Evolutionary conservation across 805 yeast species (phyloP).

Genomic region (Ogataea populi-albae): DNA sequence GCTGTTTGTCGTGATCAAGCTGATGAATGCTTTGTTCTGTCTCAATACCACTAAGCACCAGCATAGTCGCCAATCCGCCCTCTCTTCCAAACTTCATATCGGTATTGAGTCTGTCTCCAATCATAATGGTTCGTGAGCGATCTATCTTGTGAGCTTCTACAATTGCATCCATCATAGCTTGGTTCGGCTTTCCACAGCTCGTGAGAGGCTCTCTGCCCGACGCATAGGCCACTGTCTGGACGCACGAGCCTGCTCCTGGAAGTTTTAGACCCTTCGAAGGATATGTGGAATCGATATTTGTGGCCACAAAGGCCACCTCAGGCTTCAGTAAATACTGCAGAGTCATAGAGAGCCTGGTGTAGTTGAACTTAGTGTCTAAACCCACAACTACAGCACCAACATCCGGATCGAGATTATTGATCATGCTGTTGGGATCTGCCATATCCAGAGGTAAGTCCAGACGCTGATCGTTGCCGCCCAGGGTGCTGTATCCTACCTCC

Average conservation of each 20-base stretch:
- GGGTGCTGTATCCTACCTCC: slow-evolving; percentile 66
- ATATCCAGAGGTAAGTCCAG: slow-evolving; percentile 54
- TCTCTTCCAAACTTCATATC: slow-evolving; percentile 89
- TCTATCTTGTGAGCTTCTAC: slow-evolving; percentile 60
- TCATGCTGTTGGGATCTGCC: slow-evolving; percentile 53
- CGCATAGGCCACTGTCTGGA: slow-evolving; percentile 71
- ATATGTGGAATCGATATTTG: slow-evolving; percentile 92
- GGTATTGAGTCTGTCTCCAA: slow-evolving; percentile 93
- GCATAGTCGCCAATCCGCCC: slow-evolving; percentile 81
- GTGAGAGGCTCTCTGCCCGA: slow-evolving; percentile 82
- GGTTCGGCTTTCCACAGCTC: slow-evolving; percentile 84
- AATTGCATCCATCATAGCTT: slow-evolving; percentile 87
- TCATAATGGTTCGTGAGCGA: slow-evolving; percentile 71
- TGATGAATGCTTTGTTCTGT: slow-evolving; percentile 57
- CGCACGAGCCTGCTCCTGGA: slow-evolving; percentile 94
- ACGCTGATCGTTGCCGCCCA: slow-evolving; percentile 81
- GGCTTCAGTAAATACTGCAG: slow-evolving; percentile 74
- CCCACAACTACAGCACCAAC: slow-evolving; percentile 94
- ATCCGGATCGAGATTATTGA: slow-evolving; percentile 58
- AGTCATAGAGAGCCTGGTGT: slow-evolving; percentile 76
- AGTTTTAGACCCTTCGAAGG: slow-evolving; percentile 83
- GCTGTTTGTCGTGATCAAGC: slow-evolving; percentile 43
- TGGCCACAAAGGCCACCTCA: slow-evolving; percentile 75
- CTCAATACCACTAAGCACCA: slow-evolving; percentile 92
- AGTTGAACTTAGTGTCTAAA: slow-evolving; percentile 71